Evolutionary conservation across 768 basidiomycete species (phyloP).

Genomic region (Termitomyces titanicus): DNA sequence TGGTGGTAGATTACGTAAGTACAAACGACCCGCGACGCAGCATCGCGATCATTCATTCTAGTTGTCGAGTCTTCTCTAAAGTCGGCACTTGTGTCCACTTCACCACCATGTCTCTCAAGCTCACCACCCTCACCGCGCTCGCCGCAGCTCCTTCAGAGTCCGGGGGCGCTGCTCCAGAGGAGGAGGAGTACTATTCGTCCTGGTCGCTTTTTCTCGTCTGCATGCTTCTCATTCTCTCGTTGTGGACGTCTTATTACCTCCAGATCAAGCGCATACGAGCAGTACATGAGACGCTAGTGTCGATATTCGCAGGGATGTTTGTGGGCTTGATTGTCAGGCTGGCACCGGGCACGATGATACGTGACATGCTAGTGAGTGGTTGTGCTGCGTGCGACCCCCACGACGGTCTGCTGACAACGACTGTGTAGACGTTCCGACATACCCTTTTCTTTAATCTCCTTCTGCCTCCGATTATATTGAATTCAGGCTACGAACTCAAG

Average conservation of each 20-base stretch:
- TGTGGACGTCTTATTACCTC: slow-evolving; percentile 96
- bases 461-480: slow-evolving; percentile 97
- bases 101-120: slow-evolving; percentile 32
- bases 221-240: slow-evolving; percentile 86
- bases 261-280: slow-evolving; percentile 96
- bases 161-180: slow-evolving; percentile 47
- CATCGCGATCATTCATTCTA: neutral
- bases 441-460: slow-evolving; percentile 97
- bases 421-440: slow-evolving; percentile 85
- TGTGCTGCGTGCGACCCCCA: neutral
- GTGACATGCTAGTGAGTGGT: slow-evolving; percentile 90
- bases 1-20: neutral
- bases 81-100: neutral
- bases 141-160: slow-evolving; percentile 28
- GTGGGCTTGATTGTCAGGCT: slow-evolving; percentile 90
- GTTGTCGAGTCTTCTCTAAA: too few species aligned
- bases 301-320: slow-evolving; percentile 94
- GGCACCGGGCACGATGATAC: slow-evolving; percentile 89
- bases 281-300: slow-evolving; percentile 93
- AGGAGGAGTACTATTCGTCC: slow-evolving; percentile 88
- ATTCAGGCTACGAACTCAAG: slow-evolving; percentile 96
- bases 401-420: neutral
- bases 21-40: neutral
- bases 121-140: slow-evolving; percentile 31
- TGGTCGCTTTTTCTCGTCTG: slow-evolving; percentile 95